Percentiles rank a stretch among this genome's conserved stretches.
Evolutionary conservation across 176 grass and related monocot genomes (phyloP).

Genomic region (Triticum dicoccoides): DNA sequence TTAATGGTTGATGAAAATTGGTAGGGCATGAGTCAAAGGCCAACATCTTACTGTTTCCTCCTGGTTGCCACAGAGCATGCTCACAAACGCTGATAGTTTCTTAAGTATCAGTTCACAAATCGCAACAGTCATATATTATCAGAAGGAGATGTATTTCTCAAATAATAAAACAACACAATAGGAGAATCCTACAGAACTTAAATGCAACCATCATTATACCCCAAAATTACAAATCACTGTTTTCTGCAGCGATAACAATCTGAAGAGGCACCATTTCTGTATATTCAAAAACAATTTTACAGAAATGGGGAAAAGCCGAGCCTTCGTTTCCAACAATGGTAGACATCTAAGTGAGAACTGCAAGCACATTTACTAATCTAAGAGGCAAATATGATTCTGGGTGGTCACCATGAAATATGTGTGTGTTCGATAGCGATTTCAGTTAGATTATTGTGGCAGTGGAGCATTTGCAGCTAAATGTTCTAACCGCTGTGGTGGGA

Average conservation of each 20-base stretch:
- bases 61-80: background rate
- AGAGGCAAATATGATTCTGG: background rate
- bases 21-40: too few relatives aligned
- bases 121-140: background rate
- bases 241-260: background rate
- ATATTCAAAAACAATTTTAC: slow-evolving; percentile 5
- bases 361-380: background rate
- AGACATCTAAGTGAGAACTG: slow-evolving; percentile 5
- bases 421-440: background rate
- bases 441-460: background rate
- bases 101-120: background rate
- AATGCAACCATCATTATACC: background rate
- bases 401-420: background rate
- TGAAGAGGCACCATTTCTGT: background rate
- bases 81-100: background rate
- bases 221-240: background rate
- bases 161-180: background rate
- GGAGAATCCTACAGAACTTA: background rate
- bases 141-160: background rate
- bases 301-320: background rate
- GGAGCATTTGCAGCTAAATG: background rate
- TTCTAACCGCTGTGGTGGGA: background rate
- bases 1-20: too few relatives aligned
- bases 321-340: background rate
- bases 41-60: too few relatives aligned